Conservation (phyloP, 1,284 basidiomycete genomes). For the Sporisorium reilianum region DNA sequence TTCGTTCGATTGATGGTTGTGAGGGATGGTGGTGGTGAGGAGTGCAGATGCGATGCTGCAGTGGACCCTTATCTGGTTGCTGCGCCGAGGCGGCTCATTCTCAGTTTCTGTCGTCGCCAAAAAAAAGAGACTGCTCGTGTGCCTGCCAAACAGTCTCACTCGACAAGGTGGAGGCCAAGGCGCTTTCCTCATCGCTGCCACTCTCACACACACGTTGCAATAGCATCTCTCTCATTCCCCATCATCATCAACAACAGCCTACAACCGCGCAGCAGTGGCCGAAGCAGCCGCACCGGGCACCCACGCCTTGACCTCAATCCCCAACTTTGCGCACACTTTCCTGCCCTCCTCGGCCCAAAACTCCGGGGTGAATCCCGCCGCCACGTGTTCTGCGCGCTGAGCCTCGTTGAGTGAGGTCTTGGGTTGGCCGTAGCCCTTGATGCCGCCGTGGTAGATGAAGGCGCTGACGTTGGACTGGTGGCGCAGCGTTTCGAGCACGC, state of each 20-base stretch:
- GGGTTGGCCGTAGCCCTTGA: slow-evolving; percentile 32
- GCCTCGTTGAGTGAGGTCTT: slow-evolving; percentile 14
- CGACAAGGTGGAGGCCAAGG: neutral
- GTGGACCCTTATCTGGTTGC: slow-evolving; percentile 14
- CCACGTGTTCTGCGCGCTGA: neutral
- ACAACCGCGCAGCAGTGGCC: slow-evolving; percentile 27
- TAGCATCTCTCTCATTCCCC: neutral
- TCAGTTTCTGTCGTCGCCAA: too few species aligned
- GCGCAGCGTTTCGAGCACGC: slow-evolving; percentile 60
- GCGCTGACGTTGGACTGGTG: slow-evolving; percentile 54
- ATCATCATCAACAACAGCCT: neutral
- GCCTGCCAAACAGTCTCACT: too few species aligned
- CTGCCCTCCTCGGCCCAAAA: slow-evolving; percentile 36
- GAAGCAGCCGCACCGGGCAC: slow-evolving; percentile 16
- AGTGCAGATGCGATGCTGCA: neutral
- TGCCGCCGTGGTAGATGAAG: slow-evolving; percentile 53
- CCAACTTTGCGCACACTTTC: slow-evolving; percentile 28
- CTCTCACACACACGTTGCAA: neutral
- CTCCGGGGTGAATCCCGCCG: slow-evolving; percentile 24
- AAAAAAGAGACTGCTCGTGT: too few species aligned
- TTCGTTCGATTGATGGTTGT: neutral
- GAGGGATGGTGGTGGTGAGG: slow-evolving; percentile 6
- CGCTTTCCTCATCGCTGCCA: neutral
- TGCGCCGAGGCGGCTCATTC: neutral
- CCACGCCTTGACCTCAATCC: slow-evolving; percentile 43